Percentiles rank a stretch among this genome's conserved stretches.
phyloP scores from a whole-genome alignment of 2,329 filamentous ascomycete species.

The Lachnellula hyalina region DNA sequence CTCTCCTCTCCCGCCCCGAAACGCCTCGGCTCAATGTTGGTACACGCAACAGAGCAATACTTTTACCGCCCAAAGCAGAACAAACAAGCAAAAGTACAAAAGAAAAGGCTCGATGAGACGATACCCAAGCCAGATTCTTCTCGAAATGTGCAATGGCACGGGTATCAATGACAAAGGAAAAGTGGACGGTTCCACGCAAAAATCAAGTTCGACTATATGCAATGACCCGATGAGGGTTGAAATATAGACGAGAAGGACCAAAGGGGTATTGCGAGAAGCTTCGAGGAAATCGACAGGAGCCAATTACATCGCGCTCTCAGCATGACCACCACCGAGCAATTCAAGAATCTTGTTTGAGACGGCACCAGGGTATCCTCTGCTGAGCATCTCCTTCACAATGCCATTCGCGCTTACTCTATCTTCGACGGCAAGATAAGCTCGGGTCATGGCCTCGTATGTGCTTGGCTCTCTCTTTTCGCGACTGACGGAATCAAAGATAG shows the following conservation, averaged over 20 bases:
- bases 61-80: slow-evolving; percentile 12
- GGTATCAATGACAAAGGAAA: slow-evolving; percentile 30
- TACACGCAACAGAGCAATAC: slow-evolving; percentile 26
- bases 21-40: slow-evolving; percentile 29
- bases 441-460: slow-evolving; percentile 98
- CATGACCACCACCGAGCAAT: slow-evolving; percentile 60
- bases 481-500: slow-evolving; percentile 74
- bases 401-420: slow-evolving; percentile 69
- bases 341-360: slow-evolving; percentile 93
- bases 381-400: slow-evolving; percentile 86
- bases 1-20: not conserved
- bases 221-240: slow-evolving; percentile 1
- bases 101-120: slow-evolving; percentile 8
- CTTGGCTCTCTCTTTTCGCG: slow-evolving; percentile 83
- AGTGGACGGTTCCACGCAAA: slow-evolving; percentile 4
- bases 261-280: slow-evolving; percentile 9
- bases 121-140: slow-evolving; percentile 21
- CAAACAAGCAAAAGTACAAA: slow-evolving; percentile 9
- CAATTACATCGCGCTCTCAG: slow-evolving; percentile 19
- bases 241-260: slow-evolving; percentile 16
- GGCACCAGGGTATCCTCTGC: slow-evolving; percentile 82
- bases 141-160: slow-evolving; percentile 27
- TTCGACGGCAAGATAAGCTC: slow-evolving; percentile 81
- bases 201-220: slow-evolving; percentile 13
- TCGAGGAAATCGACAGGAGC: not conserved